Evolutionary conservation across 2,329 filamentous ascomycete genomes (phyloP), one percentile per base, ranked within the genome.

Genomic region (Aspergillus pseudoglaucus): DNA sequence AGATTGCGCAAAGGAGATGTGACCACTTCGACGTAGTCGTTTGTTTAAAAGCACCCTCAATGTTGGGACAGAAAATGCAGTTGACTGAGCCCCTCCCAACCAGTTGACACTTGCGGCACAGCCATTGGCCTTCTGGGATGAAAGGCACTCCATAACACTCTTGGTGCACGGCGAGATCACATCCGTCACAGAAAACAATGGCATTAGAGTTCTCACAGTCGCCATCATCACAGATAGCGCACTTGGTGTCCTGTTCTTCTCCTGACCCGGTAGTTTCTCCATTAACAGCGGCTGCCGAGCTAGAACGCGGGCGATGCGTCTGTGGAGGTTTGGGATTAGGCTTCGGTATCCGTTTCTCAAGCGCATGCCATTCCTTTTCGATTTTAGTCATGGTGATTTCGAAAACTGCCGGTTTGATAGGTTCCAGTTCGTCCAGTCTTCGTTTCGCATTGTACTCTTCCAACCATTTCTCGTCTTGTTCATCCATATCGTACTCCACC

Each of bases 401-500:
- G 61, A 98, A 96, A 44, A 96, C 83, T 53, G 95, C 90, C 17
- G 90, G 88, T 43, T 90, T 94, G 59, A 98, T 93, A 2, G 83
- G 77, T 57, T 94, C 88, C 18, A 88, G 81, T 41, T 85, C 83
- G 56, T 86, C 81, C 20, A 80, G 78, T 63, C 84, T 87, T 49
- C 93, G 82, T 59, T 87, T 83, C 10, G 75, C 72, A 60, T 98
- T 98, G 64, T 91, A 82, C 35, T 83, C 81, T 58, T 93, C 87
- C 22, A 98, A 75, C 93, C 93, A 98, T 72, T 90, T 89, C 57
- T 95, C 90, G 66, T 98, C 93, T 63, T 98, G 93, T 69, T 98
- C 93, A 63, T 98, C 93, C 93, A 98, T 98, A 67, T 98, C 93
- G 66, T 98, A 98, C 65, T 98, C 93, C 17, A 98, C 93, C 48